These are phyloP conservation scores for Diaporthe helianthi DNA, from an alignment of 2,329 filamentous ascomycete genomes.

Conservation along the genomic window DNA sequence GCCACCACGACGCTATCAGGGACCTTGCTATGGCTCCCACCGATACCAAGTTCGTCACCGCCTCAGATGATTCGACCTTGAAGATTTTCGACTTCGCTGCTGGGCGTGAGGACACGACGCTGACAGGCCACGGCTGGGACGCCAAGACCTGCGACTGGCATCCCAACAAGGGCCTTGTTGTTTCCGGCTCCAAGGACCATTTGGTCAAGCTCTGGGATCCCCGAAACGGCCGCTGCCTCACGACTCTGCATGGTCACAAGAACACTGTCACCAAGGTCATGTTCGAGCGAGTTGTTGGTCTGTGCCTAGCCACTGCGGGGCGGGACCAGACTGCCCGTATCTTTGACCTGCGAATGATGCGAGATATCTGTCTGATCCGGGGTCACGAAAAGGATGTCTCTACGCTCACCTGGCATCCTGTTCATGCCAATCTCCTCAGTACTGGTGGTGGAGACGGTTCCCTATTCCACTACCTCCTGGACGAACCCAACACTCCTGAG, in stretches of 20 bases:
- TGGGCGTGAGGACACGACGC: slow-evolving; percentile 79
- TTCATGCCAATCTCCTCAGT: slow-evolving; percentile 86
- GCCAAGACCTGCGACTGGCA: slow-evolving; percentile 98
- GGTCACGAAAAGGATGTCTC: slow-evolving; percentile 97
- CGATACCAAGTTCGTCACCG: slow-evolving; percentile 94
- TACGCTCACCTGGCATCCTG: slow-evolving; percentile 90
- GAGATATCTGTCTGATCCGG: slow-evolving; percentile 90
- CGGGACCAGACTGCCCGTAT: slow-evolving; percentile 91
- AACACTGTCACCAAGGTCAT: slow-evolving; percentile 93
- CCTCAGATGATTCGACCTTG: slow-evolving; percentile 89
- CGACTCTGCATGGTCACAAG: slow-evolving; percentile 95
- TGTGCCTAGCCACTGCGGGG: slow-evolving; percentile 89
- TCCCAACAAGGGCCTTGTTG: slow-evolving; percentile 89
- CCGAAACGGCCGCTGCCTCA: slow-evolving; percentile 86
- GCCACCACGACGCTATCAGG: slow-evolving; percentile 86
- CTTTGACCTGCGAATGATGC: slow-evolving; percentile 98
- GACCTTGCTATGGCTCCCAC: slow-evolving; percentile 94
- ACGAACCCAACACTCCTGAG: slow-evolving; percentile 86
- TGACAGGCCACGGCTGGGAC: slow-evolving; percentile 97
- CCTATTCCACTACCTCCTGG: slow-evolving; percentile 92
- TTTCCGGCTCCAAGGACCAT: slow-evolving; percentile 97
- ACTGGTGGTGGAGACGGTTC: slow-evolving; percentile 91
- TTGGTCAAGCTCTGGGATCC: slow-evolving; percentile 98
- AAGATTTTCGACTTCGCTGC: slow-evolving; percentile 97
- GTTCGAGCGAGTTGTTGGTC: slow-evolving; percentile 85